These are phyloP conservation scores for Aschersonia sp. DNA, from an alignment of 2,329 filamentous ascomycete species.

Conservation along the genomic window DNA sequence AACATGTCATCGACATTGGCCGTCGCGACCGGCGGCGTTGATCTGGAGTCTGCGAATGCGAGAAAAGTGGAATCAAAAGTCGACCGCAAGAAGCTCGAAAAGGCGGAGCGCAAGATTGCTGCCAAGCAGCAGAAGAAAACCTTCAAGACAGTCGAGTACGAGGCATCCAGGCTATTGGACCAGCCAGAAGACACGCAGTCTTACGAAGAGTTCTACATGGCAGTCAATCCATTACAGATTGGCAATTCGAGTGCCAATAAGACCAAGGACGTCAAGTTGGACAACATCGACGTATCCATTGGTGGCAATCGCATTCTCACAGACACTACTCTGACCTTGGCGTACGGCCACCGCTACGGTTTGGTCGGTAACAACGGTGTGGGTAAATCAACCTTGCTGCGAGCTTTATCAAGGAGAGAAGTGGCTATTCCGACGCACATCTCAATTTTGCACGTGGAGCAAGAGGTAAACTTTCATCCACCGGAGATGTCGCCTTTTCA, in stretches of 20 bases:
- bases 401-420: slow-evolving; percentile 84
- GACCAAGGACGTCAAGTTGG: slow-evolving; percentile 98
- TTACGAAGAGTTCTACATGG: slow-evolving; percentile 99
- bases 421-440: slow-evolving; percentile 92
- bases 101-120: slow-evolving; percentile 92
- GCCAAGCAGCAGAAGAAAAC: slow-evolving; percentile 97
- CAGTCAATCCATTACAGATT: slow-evolving; percentile 89
- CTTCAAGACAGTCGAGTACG: slow-evolving; percentile 97
- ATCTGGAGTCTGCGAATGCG: slow-evolving; percentile 83
- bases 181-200: slow-evolving; percentile 72
- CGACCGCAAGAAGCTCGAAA: slow-evolving; percentile 97
- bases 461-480: slow-evolving; percentile 53
- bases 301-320: slow-evolving; percentile 76
- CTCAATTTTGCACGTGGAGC: slow-evolving; percentile 96
- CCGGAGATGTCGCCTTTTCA: not conserved
- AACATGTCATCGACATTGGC: slow-evolving; percentile 95
- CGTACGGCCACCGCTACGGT: slow-evolving; percentile 90
- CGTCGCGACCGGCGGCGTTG: slow-evolving; percentile 68
- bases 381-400: slow-evolving; percentile 86
- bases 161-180: slow-evolving; percentile 80
- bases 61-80: slow-evolving; percentile 96
- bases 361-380: slow-evolving; percentile 99
- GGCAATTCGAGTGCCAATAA: slow-evolving; percentile 60
- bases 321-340: slow-evolving; percentile 78
- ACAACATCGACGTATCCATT: slow-evolving; percentile 90